A percentile compares a stretch with the other conserved stretches of the same genome.
These are phyloP conservation scores for Cyberlindnera euphorbiae DNA, from an alignment of 805 yeast species.

Conservation along the genomic window DNA sequence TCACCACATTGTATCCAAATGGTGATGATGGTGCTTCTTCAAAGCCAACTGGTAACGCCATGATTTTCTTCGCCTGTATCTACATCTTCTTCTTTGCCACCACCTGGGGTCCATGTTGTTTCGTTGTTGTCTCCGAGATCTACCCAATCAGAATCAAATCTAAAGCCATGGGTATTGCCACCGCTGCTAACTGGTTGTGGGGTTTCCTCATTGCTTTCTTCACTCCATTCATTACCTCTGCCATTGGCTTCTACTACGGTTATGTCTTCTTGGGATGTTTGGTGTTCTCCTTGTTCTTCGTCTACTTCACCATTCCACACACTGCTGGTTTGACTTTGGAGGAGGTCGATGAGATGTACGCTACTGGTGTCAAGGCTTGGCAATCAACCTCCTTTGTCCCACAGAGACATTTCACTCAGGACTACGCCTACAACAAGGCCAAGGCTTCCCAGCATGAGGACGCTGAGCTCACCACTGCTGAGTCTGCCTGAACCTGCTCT, in stretches of 20 bases:
- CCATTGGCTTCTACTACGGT: slow-evolving; percentile 70
- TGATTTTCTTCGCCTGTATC: slow-evolving; percentile 67
- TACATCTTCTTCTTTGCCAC: slow-evolving; percentile 69
- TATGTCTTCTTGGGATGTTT: slow-evolving; percentile 59
- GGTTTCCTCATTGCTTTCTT: slow-evolving; percentile 60
- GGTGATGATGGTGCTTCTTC: slow-evolving; percentile 44
- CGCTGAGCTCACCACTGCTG: slow-evolving; percentile 4
- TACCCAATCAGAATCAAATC: slow-evolving; percentile 70
- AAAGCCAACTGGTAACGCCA: slow-evolving; percentile 58
- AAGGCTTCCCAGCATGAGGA: slow-evolving; percentile 18
- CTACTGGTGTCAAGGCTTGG: slow-evolving; percentile 40
- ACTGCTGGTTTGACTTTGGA: slow-evolving; percentile 80
- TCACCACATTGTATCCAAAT: slow-evolving; percentile 36
- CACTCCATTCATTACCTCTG: slow-evolving; percentile 67
- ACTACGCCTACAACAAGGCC: slow-evolving; percentile 22
- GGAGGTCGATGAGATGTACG: slow-evolving; percentile 66
- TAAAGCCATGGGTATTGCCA: slow-evolving; percentile 52
- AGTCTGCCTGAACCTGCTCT: slow-evolving; percentile 2
- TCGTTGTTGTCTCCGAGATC: slow-evolving; percentile 60
- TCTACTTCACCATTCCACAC: slow-evolving; percentile 68
- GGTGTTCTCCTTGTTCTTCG: slow-evolving; percentile 56
- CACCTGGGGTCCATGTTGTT: slow-evolving; percentile 70
- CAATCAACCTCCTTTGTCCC: slow-evolving; percentile 50
- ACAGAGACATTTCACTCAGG: slow-evolving; percentile 28
- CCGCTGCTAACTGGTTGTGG: slow-evolving; percentile 64